These are phyloP conservation scores for Trichophyton benhamiae DNA, from an alignment of 2,329 filamentous ascomycete species.

Conservation along the genomic window DNA sequence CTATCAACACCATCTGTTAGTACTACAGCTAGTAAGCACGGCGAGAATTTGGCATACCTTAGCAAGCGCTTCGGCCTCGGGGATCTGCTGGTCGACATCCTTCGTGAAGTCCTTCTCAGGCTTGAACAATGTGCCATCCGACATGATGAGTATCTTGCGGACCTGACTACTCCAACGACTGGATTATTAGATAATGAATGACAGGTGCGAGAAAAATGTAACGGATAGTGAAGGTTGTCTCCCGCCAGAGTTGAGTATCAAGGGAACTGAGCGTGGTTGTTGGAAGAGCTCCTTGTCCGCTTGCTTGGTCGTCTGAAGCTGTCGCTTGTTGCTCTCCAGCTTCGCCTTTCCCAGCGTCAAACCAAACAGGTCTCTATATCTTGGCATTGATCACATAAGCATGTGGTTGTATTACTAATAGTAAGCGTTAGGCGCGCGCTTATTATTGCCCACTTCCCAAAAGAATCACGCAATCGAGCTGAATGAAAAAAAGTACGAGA, in stretches of 20 bases:
- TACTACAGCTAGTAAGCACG: not conserved
- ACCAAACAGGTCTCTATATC: not conserved
- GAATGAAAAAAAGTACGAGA: not conserved
- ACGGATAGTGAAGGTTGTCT: not conserved
- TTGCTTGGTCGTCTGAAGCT: not conserved
- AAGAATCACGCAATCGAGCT: conserved; percentile 1
- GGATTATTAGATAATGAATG: not conserved
- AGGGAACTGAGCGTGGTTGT: not conserved
- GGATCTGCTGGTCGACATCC: conserved; percentile 83
- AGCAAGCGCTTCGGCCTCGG: conserved; percentile 79
- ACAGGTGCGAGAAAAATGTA: not conserved
- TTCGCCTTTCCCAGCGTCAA: not conserved
- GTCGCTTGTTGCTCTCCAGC: not conserved
- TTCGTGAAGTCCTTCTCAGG: conserved; percentile 98
- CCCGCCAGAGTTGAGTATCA: not conserved
- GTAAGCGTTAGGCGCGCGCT: not conserved
- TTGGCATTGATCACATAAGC: not conserved
- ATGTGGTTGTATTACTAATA: not conserved
- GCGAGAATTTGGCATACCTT: conserved; percentile 45
- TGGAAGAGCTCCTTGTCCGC: not conserved
- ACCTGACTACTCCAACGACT: not conserved
- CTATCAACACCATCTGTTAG: conserved; percentile 19
- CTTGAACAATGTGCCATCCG: conserved; percentile 66
- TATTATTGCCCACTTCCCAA: not conserved
- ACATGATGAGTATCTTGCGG: conserved; percentile 46